phyloP scores from a whole-genome alignment of 148 eudicot species.

The Arctostaphylos glauca region DNA sequence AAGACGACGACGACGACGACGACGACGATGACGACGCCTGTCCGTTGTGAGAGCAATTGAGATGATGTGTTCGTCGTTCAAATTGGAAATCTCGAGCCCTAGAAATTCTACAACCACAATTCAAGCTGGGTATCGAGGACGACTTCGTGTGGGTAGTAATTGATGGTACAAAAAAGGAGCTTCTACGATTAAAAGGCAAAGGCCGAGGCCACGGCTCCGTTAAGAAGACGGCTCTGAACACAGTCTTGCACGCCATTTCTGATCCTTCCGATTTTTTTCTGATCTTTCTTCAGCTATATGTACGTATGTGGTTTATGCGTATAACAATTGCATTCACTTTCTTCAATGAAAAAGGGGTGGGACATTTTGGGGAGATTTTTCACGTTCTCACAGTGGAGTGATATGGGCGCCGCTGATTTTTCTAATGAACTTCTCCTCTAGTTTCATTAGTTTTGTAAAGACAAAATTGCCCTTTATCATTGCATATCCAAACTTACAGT shows the following conservation, averaged over 20 bases:
- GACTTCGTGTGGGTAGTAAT: background rate
- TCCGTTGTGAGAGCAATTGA: constrained; percentile 35
- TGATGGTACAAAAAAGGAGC: constrained; percentile 3
- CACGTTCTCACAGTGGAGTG: too few species aligned
- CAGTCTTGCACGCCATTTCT: constrained; percentile 62
- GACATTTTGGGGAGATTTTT: too few species aligned
- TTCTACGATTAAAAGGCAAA: constrained; percentile 20
- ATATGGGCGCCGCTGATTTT: too few species aligned
- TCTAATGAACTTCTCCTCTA: too few species aligned
- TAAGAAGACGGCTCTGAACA: constrained; percentile 43
- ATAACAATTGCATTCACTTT: too few species aligned
- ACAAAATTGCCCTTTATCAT: too few species aligned
- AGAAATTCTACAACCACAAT: constrained; percentile 33
- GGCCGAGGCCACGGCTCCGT: constrained; percentile 47
- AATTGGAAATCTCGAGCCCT: constrained; percentile 23
- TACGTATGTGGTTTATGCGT: background rate
- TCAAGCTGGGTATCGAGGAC: constrained; percentile 4
- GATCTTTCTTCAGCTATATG: background rate
- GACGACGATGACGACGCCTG: constrained; percentile 22
- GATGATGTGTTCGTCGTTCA: constrained; percentile 20
- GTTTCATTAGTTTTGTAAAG: too few species aligned
- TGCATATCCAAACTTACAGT: too few species aligned
- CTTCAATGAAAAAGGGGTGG: too few species aligned
- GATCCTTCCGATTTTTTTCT: background rate
- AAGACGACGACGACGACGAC: constrained; percentile 24